Conservation (phyloP, 1,284 basidiomycete genomes). For the Papiliotrema laurentii region DNA sequence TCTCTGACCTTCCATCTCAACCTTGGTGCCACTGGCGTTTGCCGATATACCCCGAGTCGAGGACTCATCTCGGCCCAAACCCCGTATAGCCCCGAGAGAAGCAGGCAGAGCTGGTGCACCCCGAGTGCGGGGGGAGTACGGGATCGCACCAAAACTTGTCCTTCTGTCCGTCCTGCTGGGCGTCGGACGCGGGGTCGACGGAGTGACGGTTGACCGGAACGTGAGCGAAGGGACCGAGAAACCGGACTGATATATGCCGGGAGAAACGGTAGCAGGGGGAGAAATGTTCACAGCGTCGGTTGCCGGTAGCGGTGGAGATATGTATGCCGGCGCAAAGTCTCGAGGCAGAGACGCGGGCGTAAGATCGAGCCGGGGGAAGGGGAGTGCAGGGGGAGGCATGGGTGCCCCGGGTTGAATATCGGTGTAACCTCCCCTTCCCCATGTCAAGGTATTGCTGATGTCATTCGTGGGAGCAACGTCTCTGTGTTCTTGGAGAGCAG, state of each 20-base stretch:
- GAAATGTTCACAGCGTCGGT: neutral
- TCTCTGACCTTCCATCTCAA: too few relatives aligned
- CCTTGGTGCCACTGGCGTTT: neutral
- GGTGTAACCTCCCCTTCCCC: conserved; percentile 16
- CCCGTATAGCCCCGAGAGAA: neutral
- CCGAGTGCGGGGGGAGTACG: neutral
- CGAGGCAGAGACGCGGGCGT: neutral
- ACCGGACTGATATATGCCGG: conserved; percentile 17
- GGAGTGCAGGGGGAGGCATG: neutral
- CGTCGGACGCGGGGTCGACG: neutral
- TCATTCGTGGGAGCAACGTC: conserved; percentile 1
- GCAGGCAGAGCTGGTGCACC: neutral
- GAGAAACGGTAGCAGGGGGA: conserved; percentile 15
- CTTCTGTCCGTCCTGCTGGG: neutral
- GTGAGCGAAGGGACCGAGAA: conserved; percentile 8
- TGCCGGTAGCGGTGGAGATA: neutral
- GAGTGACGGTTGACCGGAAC: neutral
- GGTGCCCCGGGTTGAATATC: conserved; percentile 8
- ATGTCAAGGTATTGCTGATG: conserved; percentile 14
- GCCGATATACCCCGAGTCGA: neutral
- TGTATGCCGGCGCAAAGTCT: neutral
- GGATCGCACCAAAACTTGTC: neutral
- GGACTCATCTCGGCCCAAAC: neutral
- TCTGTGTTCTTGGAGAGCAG: neutral
- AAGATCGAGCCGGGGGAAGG: neutral